A percentile compares a stretch with the other conserved stretches of the same genome.
phyloP scores from a whole-genome alignment of 1,139 yeast species.

The Blastobotrys niveus region DNA sequence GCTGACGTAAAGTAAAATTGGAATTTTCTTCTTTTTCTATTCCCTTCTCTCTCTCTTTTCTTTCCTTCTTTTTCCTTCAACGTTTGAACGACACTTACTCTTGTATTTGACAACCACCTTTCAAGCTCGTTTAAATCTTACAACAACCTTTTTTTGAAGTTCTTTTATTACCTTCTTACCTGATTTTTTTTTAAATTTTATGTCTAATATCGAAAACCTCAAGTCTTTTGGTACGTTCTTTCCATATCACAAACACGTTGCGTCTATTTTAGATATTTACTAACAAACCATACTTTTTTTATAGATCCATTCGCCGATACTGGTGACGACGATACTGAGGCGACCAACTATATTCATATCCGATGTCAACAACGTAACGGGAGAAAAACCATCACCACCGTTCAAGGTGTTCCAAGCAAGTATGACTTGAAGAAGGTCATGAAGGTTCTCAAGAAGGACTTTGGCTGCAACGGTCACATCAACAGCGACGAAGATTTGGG shows the following conservation, averaged over 20 bases:
- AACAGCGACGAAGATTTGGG: constrained; percentile 96
- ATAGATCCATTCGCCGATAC: constrained; percentile 98
- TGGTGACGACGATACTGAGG: constrained; percentile 98
- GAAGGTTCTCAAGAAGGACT: constrained; percentile 92
- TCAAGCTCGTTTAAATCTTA: background rate
- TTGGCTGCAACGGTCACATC: constrained; percentile 98
- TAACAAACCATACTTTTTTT: constrained; percentile 3
- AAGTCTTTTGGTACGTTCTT: constrained; percentile 70
- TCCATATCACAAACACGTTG: background rate
- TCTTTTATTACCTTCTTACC: background rate
- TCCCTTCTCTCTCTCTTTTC: background rate
- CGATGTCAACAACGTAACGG: constrained; percentile 99
- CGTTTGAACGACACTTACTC: background rate
- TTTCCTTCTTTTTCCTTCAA: background rate
- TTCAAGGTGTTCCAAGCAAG: constrained; percentile 94
- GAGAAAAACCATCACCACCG: constrained; percentile 97
- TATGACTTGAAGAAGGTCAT: constrained; percentile 91
- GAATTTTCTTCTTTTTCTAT: too few species aligned
- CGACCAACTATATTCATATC: constrained; percentile 92
- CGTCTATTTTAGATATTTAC: background rate
- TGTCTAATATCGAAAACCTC: constrained; percentile 77
- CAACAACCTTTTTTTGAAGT: background rate
- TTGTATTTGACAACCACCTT: background rate
- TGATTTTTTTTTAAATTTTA: constrained; percentile 29
- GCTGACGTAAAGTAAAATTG: too few species aligned